Evolutionary conservation across 1,139 yeast species (phyloP), one percentile per base, ranked within the genome.

Genomic region (Petasospora fabianii): DNA sequence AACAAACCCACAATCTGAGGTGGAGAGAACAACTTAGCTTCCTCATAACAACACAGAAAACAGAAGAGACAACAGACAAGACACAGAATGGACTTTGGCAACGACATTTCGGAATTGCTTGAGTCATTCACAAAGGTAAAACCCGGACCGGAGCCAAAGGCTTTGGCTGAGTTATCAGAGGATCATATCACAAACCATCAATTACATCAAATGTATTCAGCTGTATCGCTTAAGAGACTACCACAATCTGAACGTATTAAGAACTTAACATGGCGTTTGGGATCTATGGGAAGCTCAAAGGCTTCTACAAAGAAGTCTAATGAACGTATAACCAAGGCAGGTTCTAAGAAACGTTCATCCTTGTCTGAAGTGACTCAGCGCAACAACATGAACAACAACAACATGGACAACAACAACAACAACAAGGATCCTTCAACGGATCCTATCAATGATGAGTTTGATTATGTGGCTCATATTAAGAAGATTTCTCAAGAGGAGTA

Each of bases 381-480:
- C 20, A 24, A 15, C 9, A 7, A n/a, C 36, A 11, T n/a, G 24
- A 16, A 13, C 28, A n/a, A 17, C 15, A 24, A 11, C 27, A 17
- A 11, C 38, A 30, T 5, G 31, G 20, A 15, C 36, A 29, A 7
- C 31, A 20, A 13, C 34, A 19, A 12, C 28, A 19, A n/a, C 28
- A 19, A 27, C 18, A 5, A n/a, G 3, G 41, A 41, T 29, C 44
- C 41, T 3, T 6, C 42, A 10, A 30, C 38, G 10, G 46, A 44
- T 34, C 45, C 48, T 11, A 66, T 66, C n/a, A 67, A 67, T 19
- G 77, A 69, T 32, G 81, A 72, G 36, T 80, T 80, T 51, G 83
- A 79, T 58, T 80, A 80, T 52, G 75, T 78, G 9, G 83, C 83
- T 14, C 86, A 80, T 53, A 78, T 80, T 31, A 70, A 75, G 48